A percentile compares a stretch with the other conserved stretches of the same genome.
phyloP scores from a whole-genome alignment of 2,329 filamentous ascomycete genomes.

The Boeremia exigua region DNA sequence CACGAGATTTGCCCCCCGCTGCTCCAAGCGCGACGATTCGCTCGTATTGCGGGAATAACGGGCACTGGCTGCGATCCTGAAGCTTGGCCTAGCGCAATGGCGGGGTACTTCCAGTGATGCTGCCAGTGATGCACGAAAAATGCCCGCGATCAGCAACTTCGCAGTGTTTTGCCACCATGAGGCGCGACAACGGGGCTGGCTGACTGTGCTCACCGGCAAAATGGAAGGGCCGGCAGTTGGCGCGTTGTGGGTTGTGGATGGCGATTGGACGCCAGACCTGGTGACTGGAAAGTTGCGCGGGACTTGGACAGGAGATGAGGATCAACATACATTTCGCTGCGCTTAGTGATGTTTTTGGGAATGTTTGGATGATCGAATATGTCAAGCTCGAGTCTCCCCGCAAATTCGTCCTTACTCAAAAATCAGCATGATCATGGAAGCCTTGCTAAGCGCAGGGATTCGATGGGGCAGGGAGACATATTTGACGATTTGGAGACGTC shows the following conservation, averaged over 20 bases:
- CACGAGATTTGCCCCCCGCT: constrained; percentile 14
- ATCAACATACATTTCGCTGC: constrained; percentile 13
- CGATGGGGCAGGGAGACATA: background rate
- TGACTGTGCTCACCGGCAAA: constrained; percentile 7
- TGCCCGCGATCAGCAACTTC: constrained; percentile 1
- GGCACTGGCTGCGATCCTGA: constrained; percentile 3
- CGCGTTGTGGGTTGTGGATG: background rate
- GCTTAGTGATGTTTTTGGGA: constrained; percentile 1
- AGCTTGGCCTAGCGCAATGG: constrained; percentile 3
- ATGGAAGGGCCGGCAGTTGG: constrained; percentile 7
- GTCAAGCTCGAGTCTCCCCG: constrained; percentile 1
- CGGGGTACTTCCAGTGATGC: constrained; percentile 7
- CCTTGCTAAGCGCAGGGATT: background rate
- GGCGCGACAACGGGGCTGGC: background rate
- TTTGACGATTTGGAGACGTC: background rate
- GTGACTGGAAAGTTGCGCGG: constrained; percentile 3
- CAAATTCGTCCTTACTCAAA: constrained; percentile 2
- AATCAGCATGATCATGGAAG: constrained; percentile 2
- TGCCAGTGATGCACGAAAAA: no score
- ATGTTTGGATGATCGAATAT: constrained; percentile 3
- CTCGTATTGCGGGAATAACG: constrained; percentile 20
- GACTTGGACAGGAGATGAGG: constrained; percentile 17
- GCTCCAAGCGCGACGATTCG: constrained; percentile 5
- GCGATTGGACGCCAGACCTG: constrained; percentile 1
- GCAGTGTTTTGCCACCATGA: constrained; percentile 8